Conservation (phyloP, 225 moss, liverwort and hornwort species). For the Ulota crispa region DNA sequence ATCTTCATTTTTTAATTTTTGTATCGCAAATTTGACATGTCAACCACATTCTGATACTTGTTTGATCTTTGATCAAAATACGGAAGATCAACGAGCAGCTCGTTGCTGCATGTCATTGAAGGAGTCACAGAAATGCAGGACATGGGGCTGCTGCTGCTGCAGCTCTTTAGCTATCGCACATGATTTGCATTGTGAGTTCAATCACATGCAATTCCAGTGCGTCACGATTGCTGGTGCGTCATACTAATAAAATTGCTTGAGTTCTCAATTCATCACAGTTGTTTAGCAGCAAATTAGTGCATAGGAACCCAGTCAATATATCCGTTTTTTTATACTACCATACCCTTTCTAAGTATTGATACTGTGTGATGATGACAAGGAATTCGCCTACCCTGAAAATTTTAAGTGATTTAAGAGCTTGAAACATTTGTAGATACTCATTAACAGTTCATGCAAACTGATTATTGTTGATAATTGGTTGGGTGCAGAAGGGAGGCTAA, state of each 20-base stretch:
- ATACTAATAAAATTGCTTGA: background rate
- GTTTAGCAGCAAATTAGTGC: background rate
- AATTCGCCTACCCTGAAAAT: background rate
- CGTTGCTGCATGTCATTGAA: conserved; percentile 47
- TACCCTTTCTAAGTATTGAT: background rate
- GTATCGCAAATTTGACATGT: background rate
- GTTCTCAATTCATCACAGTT: background rate
- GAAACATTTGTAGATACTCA: background rate
- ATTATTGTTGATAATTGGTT: conserved; percentile 6
- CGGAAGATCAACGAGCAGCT: conserved; percentile 48
- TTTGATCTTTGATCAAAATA: background rate
- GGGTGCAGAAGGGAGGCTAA: conserved; percentile 10
- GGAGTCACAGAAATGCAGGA: conserved; percentile 13
- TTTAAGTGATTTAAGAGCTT: background rate
- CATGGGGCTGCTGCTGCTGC: background rate
- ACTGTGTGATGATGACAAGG: background rate
- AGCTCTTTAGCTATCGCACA: background rate
- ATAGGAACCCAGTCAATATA: background rate
- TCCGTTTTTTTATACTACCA: too few species aligned
- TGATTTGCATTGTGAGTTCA: conserved; percentile 20
- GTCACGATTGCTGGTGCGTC: conserved; percentile 10
- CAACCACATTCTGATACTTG: background rate
- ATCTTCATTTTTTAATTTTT: background rate
- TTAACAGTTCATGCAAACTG: background rate
- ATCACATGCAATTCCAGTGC: background rate